phyloP scores from a whole-genome alignment of 805 yeast genomes.

The Candida sithepensis region DNA sequence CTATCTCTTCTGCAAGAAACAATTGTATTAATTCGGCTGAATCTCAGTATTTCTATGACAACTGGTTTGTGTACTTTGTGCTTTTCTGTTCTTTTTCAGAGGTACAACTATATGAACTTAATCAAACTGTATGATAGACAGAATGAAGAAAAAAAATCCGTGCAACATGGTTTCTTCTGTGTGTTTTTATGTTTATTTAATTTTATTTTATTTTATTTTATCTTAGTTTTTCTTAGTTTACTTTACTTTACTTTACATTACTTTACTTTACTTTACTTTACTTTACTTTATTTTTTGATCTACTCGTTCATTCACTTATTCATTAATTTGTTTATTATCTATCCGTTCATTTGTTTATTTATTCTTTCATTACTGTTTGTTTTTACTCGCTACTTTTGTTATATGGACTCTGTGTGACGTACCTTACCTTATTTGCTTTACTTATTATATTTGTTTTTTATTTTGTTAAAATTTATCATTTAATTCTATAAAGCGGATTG shows the following conservation, averaged over 20 bases:
- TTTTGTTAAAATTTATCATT: too few relatives aligned
- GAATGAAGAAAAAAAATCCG: not conserved
- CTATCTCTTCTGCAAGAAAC: too few relatives aligned
- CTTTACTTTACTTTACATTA: not conserved
- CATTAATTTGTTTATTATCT: not conserved
- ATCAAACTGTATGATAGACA: not conserved
- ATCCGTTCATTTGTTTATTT: not conserved
- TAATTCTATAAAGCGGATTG: too few relatives aligned
- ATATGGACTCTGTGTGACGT: too few relatives aligned
- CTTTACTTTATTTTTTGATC: not conserved
- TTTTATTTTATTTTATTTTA: slow-evolving; percentile 3
- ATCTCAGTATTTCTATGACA: too few relatives aligned
- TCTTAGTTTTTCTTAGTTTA: not conserved
- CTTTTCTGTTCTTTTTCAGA: too few relatives aligned
- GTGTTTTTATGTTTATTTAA: slow-evolving; percentile 1
- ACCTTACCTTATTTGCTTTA: too few relatives aligned
- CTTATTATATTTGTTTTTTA: too few relatives aligned
- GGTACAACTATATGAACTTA: not conserved
- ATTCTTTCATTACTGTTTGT: not conserved
- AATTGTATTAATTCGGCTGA: too few relatives aligned
- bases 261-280: not conserved
- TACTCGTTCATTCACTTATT: not conserved
- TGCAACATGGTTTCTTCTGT: not conserved
- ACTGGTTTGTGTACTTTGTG: too few relatives aligned
- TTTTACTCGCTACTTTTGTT: too few relatives aligned